phyloP scores from a whole-genome alignment of 768 basidiomycete species.

The Myochromella boudieri region DNA sequence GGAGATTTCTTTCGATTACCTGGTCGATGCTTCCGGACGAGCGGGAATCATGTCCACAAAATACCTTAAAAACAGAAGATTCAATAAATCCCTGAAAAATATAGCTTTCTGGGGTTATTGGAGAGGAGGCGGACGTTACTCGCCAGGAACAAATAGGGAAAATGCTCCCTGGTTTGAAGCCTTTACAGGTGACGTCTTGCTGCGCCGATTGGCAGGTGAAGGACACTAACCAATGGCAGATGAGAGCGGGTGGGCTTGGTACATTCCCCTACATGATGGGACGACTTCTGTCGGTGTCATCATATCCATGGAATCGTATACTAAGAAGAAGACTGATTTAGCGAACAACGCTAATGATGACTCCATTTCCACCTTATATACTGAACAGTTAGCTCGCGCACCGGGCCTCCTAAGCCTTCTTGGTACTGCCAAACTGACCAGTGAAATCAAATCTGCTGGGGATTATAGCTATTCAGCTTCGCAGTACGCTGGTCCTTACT shows the following conservation, averaged over 20 bases:
- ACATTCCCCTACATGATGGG: conserved; percentile 51
- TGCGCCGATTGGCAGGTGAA: neutral
- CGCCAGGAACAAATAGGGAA: conserved; percentile 36
- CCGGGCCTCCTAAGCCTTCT: conserved; percentile 31
- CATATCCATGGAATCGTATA: conserved; percentile 37
- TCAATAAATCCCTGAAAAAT: conserved; percentile 53
- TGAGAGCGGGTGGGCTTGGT: conserved; percentile 57
- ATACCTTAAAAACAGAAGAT: conserved; percentile 55
- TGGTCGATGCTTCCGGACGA: conserved; percentile 65
- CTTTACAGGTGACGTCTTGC: conserved; percentile 41
- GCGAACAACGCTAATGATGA: conserved; percentile 10
- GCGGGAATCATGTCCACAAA: conserved; percentile 58
- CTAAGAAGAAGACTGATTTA: conserved; percentile 28
- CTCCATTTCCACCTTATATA: conserved; percentile 36
- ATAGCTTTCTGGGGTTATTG: conserved; percentile 73
- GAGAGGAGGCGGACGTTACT: conserved; percentile 46
- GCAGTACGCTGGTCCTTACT: conserved; percentile 33
- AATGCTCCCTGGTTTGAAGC: conserved; percentile 57
- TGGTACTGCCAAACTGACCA: too few species aligned
- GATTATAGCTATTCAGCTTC: conserved; percentile 39
- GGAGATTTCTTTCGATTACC: conserved; percentile 53
- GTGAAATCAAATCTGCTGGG: conserved; percentile 27
- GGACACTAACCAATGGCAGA: conserved; percentile 28
- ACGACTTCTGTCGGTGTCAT: conserved; percentile 52
- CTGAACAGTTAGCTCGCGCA: conserved; percentile 31